Base-by-base conservation (phyloP, 805 yeast species). In the Metschnikowia amazonensis region DNA sequence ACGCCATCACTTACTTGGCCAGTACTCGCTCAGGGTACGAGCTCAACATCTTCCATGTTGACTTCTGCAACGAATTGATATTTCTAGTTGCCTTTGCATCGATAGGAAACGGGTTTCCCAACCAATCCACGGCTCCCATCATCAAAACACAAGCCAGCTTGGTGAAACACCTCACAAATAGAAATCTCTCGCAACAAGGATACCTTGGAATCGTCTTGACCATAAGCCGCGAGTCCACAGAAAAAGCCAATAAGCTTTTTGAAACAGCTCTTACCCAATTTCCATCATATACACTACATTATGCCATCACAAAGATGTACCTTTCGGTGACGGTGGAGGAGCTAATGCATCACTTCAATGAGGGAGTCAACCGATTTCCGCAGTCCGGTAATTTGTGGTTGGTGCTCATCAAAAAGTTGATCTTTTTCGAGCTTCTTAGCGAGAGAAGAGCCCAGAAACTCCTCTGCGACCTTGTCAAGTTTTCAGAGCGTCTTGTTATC, bases 181-280 rank as follows among this genome's bases (percentile, higher is more conserved):
- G 52, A 10, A 46, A 50, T 1, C 51, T 71, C 7, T 51, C 49
- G 21, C 58, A 69, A 13, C 50, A 57, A 32, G 72, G 69, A 2
- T 60, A 64, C 45, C 60, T 71, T 65, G 76, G 74, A 1, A 58
- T 71, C 1, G 65, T 62, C 1, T 42, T 69, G 17, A 62, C 70
- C 0, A 53, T 70, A 4, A 49, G 58, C 5, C 42, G 44, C 13
- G 53, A 58, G 13, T 61, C 67, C 5, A 42, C 35, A 7, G 56
- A 46, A 16, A 65, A 66, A 30, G 67, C 72, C 1, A 41, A 45
- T 20, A 51, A 49, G 30, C 53, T 71, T 8, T 53, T 67, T 36
- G 43, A 57, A 4, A 51, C 62, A n/a, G 65, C 64, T 3, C 65
- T 59, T 21, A 42, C 51, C 9, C 60, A 57, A 18, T 63, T 52